Conservation (phyloP, 2,329 filamentous ascomycete species). For the Cryoendolithus antarcticus region DNA sequence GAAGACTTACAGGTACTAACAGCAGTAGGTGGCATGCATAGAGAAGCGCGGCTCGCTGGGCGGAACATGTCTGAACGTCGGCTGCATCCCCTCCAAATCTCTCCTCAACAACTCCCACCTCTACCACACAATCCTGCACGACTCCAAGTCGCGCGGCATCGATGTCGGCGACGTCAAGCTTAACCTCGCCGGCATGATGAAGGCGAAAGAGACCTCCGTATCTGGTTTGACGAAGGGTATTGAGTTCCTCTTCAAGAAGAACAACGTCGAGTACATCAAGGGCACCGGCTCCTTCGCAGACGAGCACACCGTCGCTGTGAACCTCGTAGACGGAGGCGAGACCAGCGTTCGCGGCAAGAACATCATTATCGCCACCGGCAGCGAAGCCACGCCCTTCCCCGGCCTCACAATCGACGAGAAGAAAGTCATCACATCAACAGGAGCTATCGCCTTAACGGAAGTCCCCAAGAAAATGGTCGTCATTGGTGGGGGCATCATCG, state of each 20-base stretch:
- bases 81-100: slow-evolving; percentile 98
- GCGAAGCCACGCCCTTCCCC: slow-evolving; percentile 90
- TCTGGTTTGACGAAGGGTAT: slow-evolving; percentile 86
- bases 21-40: slow-evolving; percentile 54
- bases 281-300: slow-evolving; percentile 64
- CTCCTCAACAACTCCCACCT: slow-evolving; percentile 99
- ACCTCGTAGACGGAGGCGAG: slow-evolving; percentile 83
- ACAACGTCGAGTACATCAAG: slow-evolving; percentile 96
- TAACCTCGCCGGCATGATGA: slow-evolving; percentile 93
- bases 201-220: slow-evolving; percentile 92
- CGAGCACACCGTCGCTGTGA: slow-evolving; percentile 83
- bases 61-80: slow-evolving; percentile 52
- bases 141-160: slow-evolving; percentile 93
- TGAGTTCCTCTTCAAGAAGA: slow-evolving; percentile 98
- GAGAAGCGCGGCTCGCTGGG: slow-evolving; percentile 94
- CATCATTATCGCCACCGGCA: slow-evolving; percentile 93
- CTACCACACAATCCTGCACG: slow-evolving; percentile 93
- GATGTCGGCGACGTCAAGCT: slow-evolving; percentile 95
- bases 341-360: slow-evolving; percentile 82
- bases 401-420: slow-evolving; percentile 94
- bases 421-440: slow-evolving; percentile 92
- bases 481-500: slow-evolving; percentile 97
- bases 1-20: too few relatives aligned
- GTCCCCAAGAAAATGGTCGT: slow-evolving; percentile 95
- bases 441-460: slow-evolving; percentile 76